These are phyloP conservation scores for Eustoma russellianum DNA, from an alignment of 257 asterid genomes.

Conservation along the genomic window DNA sequence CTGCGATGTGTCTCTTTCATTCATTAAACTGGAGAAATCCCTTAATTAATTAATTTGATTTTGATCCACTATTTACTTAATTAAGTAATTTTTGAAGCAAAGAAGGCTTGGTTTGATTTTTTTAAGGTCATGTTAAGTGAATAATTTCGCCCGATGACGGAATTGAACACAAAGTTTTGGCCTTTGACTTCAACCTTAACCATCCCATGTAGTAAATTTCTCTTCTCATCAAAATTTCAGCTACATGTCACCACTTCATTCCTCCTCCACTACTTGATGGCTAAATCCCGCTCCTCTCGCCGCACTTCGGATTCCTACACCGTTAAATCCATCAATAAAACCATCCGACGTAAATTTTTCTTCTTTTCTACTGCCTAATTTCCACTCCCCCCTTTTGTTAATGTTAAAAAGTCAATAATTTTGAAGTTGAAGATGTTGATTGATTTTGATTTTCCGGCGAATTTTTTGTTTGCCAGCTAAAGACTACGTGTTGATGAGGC, in stretches of 20 bases:
- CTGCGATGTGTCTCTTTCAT: constrained; percentile 43
- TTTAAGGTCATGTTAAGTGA: neutral
- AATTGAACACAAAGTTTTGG: too few relatives aligned
- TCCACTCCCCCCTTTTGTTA: neutral
- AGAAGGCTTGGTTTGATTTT: too few relatives aligned
- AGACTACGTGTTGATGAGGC: constrained; percentile 84
- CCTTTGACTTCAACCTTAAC: neutral
- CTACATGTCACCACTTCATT: too few relatives aligned
- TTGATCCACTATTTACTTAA: too few relatives aligned
- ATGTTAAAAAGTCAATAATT: too few relatives aligned
- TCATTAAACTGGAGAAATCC: constrained; percentile 45
- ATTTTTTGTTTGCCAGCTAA: constrained; percentile 37
- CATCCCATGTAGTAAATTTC: constrained; percentile 14
- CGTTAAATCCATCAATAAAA: constrained; percentile 56
- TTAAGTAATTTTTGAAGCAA: too few relatives aligned
- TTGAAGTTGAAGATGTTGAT: too few relatives aligned
- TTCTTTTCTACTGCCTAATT: neutral
- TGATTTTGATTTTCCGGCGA: too few relatives aligned
- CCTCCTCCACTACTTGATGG: constrained; percentile 48
- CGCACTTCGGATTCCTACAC: constrained; percentile 65
- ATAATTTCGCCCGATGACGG: too few relatives aligned
- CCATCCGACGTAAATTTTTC: constrained; percentile 49
- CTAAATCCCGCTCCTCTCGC: constrained; percentile 52
- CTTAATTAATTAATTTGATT: too few relatives aligned
- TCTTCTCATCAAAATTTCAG: constrained; percentile 8